These are phyloP conservation scores for Hippophae tibetana DNA, from an alignment of 306 rosid species.

Conservation along the genomic window DNA sequence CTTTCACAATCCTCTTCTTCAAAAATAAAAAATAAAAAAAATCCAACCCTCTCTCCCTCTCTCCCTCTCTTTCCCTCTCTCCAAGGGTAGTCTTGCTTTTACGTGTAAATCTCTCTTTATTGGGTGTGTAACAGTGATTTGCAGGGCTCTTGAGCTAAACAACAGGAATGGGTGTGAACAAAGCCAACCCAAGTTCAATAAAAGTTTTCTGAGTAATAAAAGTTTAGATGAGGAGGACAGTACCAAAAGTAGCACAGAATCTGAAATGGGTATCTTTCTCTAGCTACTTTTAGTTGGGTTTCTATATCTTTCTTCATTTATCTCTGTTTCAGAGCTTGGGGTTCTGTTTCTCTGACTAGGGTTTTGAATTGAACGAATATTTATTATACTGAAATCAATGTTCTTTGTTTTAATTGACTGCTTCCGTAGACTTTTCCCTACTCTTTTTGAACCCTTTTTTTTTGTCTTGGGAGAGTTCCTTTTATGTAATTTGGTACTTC, in stretches of 20 bases:
- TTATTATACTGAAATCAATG: constrained; percentile 70
- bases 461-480: constrained; percentile 41
- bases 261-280: constrained; percentile 85
- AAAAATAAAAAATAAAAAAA: constrained; percentile 3
- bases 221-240: constrained; percentile 46
- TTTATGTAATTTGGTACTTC: constrained; percentile 44
- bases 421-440: constrained; percentile 33
- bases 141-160: constrained; percentile 36
- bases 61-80: neutral
- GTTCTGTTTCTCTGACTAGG: constrained; percentile 74
- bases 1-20: constrained; percentile 7
- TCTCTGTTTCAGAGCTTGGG: constrained; percentile 29
- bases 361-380: constrained; percentile 54
- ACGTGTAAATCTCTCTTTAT: constrained; percentile 4
- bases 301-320: constrained; percentile 16
- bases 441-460: constrained; percentile 41
- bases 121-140: constrained; percentile 25
- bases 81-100: constrained; percentile 4
- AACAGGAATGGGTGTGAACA: constrained; percentile 31
- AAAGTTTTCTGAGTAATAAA: constrained; percentile 27
- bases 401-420: constrained; percentile 45
- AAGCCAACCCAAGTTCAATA: constrained; percentile 29
- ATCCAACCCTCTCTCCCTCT: neutral
- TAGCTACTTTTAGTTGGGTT: constrained; percentile 41
- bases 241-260: constrained; percentile 66